Percentiles rank a stretch among this genome's conserved stretches.
Evolutionary conservation across 129 eudicot genomes (phyloP).

Genomic region (Heracleum sosnowskyi): DNA sequence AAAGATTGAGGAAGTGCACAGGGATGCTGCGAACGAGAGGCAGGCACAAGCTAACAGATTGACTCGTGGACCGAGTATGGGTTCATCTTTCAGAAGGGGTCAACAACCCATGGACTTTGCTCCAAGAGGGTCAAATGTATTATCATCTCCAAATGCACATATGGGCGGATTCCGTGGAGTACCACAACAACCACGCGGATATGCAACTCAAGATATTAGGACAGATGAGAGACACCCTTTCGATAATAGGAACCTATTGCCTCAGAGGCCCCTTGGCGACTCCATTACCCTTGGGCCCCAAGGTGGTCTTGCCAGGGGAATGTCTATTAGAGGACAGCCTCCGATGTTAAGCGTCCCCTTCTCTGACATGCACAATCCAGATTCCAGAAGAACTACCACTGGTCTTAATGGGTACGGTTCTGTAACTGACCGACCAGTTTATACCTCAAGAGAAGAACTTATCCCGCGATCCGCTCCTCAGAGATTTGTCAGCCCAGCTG

Average conservation of each 20-base stretch:
- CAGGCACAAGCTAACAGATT: slow-evolving; percentile 63
- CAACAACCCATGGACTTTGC: slow-evolving; percentile 58
- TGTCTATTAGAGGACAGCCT: slow-evolving; percentile 80
- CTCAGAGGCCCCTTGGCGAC: slow-evolving; percentile 61
- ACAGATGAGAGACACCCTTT: slow-evolving; percentile 52
- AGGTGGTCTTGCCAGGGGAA: slow-evolving; percentile 93
- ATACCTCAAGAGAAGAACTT: slow-evolving; percentile 56
- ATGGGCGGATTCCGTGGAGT: slow-evolving; percentile 52
- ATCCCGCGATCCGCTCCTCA: slow-evolving; percentile 38
- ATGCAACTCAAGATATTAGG: slow-evolving; percentile 60
- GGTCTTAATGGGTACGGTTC: slow-evolving; percentile 55
- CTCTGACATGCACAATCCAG: slow-evolving; percentile 33
- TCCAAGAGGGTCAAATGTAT: slow-evolving; percentile 52
- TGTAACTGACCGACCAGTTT: slow-evolving; percentile 42
- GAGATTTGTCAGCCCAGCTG: slow-evolving; percentile 35
- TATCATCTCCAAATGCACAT: slow-evolving; percentile 59
- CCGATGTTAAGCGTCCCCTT: slow-evolving; percentile 25
- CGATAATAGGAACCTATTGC: slow-evolving; percentile 51
- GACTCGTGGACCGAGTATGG: slow-evolving; percentile 65
- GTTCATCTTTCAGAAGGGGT: slow-evolving; percentile 53
- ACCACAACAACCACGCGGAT: slow-evolving; percentile 64
- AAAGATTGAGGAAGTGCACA: slow-evolving; percentile 77
- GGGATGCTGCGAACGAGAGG: slow-evolving; percentile 63
- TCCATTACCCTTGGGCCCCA: slow-evolving; percentile 88
- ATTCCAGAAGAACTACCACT: slow-evolving; percentile 40